These are phyloP conservation scores for Ulota crispa DNA, from an alignment of 225 moss, liverwort and hornwort species.

Conservation along the genomic window DNA sequence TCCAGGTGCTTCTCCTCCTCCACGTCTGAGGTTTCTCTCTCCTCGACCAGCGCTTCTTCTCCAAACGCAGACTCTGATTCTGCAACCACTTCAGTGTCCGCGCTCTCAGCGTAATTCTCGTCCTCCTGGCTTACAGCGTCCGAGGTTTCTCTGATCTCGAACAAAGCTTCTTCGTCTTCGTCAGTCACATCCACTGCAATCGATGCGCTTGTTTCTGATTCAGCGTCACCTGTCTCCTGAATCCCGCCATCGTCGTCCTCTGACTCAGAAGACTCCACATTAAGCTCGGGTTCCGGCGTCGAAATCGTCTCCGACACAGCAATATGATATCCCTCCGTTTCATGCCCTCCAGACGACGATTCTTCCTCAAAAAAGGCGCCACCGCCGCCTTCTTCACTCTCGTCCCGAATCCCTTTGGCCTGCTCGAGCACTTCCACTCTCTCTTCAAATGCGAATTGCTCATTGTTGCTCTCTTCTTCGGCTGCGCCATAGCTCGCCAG, in stretches of 20 bases:
- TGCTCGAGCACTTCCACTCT: not conserved
- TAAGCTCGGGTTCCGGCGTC: not conserved
- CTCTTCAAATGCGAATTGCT: not conserved
- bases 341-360: constrained; percentile 2
- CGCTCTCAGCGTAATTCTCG: not conserved
- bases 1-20: constrained; percentile 1
- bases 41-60: not conserved
- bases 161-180: not conserved
- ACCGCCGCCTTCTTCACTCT: constrained; percentile 12
- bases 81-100: not conserved
- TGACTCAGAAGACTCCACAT: not conserved
- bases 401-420: constrained; percentile 15
- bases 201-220: not conserved
- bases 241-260: not conserved
- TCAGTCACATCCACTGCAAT: not conserved
- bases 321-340: constrained; percentile 3
- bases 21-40: not conserved
- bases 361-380: constrained; percentile 3
- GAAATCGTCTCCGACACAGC: constrained; percentile 16
- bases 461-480: not conserved
- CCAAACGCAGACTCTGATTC: not conserved
- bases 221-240: not conserved
- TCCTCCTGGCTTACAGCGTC: not conserved
- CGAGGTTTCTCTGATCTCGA: not conserved
- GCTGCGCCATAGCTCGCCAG: too few relatives aligned